Percentiles rank a stretch among this genome's conserved stretches.
These are phyloP conservation scores for Neocallimastix lanati DNA, from an alignment of 192 early-diverging fungal species.

Conservation along the genomic window DNA sequence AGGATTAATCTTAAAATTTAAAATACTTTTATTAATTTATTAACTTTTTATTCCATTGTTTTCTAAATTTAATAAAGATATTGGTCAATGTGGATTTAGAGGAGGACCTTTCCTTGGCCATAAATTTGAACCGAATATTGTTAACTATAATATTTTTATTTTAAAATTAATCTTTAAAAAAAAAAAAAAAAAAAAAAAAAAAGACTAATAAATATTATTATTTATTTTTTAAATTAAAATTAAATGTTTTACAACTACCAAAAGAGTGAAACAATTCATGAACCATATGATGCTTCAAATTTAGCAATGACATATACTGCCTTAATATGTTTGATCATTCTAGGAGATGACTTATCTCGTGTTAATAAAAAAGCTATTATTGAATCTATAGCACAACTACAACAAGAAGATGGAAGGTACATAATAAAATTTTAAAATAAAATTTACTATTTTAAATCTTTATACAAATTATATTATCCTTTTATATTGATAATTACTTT, in stretches of 20 bases:
- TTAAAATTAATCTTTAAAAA: too few relatives aligned
- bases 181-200: too few relatives aligned
- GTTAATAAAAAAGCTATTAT: conserved; percentile 57
- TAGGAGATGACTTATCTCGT: conserved; percentile 75
- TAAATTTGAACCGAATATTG: conserved; percentile 19
- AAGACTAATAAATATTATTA: too few relatives aligned
- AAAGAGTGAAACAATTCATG: conserved; percentile 5
- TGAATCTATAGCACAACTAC: conserved; percentile 33
- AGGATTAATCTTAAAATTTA: too few relatives aligned
- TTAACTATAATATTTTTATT: conserved; percentile 8
- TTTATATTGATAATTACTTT: too few relatives aligned
- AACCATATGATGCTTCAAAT: conserved; percentile 30
- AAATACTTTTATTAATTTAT: too few relatives aligned
- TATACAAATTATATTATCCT: too few relatives aligned
- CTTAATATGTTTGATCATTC: conserved; percentile 48
- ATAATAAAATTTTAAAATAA: too few relatives aligned
- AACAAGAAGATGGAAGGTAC: conserved; percentile 58
- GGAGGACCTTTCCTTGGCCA: conserved; percentile 50
- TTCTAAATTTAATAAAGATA: conserved; percentile 7
- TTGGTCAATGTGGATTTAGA: conserved; percentile 44
- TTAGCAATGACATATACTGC: conserved; percentile 85
- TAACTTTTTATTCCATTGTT: too few relatives aligned
- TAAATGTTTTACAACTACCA: background rate
- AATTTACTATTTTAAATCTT: too few relatives aligned
- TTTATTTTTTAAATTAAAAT: too few relatives aligned